These are phyloP conservation scores for Tetraselmis chui DNA, from an alignment of 139 green algal species.

Conservation along the genomic window DNA sequence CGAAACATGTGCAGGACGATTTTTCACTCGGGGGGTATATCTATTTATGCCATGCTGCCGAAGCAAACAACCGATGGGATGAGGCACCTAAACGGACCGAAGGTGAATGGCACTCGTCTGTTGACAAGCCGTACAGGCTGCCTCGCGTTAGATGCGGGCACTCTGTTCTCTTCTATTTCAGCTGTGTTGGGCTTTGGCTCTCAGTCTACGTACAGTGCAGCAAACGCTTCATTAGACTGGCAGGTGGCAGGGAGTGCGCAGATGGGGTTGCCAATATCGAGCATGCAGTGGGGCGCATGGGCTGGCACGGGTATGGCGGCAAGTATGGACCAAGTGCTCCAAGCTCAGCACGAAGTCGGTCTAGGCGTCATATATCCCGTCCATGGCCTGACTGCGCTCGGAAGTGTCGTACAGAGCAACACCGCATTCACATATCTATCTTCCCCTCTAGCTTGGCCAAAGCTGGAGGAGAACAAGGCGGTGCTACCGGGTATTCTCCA, in stretches of 20 bases:
- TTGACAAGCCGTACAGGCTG: not conserved
- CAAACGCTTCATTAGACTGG: slow-evolving; percentile 32
- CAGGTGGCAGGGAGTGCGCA: not conserved
- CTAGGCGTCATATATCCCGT: not conserved
- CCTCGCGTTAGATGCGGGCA: not conserved
- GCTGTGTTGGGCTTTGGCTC: not conserved
- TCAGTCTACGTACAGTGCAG: slow-evolving; percentile 26
- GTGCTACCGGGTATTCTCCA: not conserved
- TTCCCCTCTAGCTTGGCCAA: not conserved
- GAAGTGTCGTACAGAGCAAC: not conserved
- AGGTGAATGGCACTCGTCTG: slow-evolving; percentile 19
- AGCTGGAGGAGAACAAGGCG: not conserved
- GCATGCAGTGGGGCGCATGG: slow-evolving; percentile 49
- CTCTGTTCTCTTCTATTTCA: not conserved
- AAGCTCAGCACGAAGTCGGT: not conserved
- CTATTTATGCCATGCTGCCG: slow-evolving; percentile 44
- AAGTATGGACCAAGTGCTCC: slow-evolving; percentile 22
- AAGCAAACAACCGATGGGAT: slow-evolving; percentile 33
- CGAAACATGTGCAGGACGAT: slow-evolving; percentile 13
- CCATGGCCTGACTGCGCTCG: not conserved
- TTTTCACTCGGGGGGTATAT: slow-evolving; percentile 49
- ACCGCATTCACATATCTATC: not conserved
- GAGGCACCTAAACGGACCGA: slow-evolving; percentile 38
- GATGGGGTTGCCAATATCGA: slow-evolving; percentile 18
- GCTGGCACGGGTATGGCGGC: slow-evolving; percentile 41